These are phyloP conservation scores for Aspergillus coremiiformis DNA, from an alignment of 495 filamentous ascomycete species.

Conservation along the genomic window DNA sequence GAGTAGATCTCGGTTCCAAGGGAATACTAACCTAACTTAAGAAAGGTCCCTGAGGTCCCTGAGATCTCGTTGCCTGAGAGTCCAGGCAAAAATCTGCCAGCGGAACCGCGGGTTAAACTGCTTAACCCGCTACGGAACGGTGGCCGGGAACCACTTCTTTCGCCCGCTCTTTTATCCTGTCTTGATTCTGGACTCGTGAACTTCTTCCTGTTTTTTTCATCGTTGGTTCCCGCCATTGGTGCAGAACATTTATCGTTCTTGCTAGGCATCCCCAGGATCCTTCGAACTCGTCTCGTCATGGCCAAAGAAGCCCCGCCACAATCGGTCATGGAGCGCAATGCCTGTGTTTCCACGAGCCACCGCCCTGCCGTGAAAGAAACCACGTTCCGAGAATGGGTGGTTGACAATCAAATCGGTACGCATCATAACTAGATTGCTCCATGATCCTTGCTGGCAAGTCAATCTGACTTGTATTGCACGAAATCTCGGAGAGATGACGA, in stretches of 20 bases:
- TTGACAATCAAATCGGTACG: constrained; percentile 49
- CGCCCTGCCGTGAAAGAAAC: constrained; percentile 31
- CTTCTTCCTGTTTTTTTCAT: constrained; percentile 1
- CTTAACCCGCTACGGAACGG: not conserved
- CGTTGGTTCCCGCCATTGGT: constrained; percentile 3
- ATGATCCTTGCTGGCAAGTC: no score
- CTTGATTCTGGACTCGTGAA: no score
- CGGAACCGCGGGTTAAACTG: constrained; percentile 6
- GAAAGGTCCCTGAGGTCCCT: no score
- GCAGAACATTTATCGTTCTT: constrained; percentile 8
- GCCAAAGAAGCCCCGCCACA: constrained; percentile 28
- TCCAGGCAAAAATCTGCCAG: no score
- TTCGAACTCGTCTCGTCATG: constrained; percentile 18
- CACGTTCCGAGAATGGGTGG: constrained; percentile 46
- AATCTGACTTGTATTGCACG: not conserved
- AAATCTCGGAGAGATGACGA: not conserved
- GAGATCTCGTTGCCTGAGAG: not conserved
- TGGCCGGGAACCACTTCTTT: constrained; percentile 15
- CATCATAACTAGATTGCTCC: not conserved
- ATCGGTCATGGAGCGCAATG: constrained; percentile 35
- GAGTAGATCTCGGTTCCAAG: not conserved
- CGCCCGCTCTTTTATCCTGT: constrained; percentile 1
- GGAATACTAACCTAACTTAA: no score
- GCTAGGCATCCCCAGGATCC: constrained; percentile 14
- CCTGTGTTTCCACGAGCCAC: constrained; percentile 34